Conservation (phyloP, 2,329 filamentous ascomycete species). For the Cephalotrichum gorgonifer region DNA sequence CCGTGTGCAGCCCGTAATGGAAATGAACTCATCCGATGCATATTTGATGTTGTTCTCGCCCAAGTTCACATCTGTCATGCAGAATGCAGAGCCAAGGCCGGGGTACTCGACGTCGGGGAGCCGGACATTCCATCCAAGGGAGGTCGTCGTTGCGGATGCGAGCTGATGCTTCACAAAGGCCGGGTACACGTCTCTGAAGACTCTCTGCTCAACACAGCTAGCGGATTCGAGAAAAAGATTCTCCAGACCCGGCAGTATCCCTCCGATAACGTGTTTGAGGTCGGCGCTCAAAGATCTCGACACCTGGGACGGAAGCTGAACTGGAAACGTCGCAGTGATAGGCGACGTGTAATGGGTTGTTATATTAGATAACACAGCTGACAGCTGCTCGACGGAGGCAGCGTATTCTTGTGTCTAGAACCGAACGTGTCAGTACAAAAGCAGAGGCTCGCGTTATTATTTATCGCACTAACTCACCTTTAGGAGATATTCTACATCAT, state of each 20-base stretch:
- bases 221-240: conserved; percentile 30
- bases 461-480: conserved; percentile 23
- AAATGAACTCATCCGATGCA: conserved; percentile 39
- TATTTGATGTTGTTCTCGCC: conserved; percentile 39
- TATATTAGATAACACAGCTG: conserved; percentile 25
- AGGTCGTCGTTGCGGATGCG: conserved; percentile 30
- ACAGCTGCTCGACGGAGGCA: conserved; percentile 30
- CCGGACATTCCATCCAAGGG: conserved; percentile 26
- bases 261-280: conserved; percentile 31
- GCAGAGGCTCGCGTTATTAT: background rate
- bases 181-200: conserved; percentile 36
- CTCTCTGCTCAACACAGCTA: conserved; percentile 30
- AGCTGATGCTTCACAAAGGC: conserved; percentile 43
- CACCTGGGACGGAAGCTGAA: conserved; percentile 28
- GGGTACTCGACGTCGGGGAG: conserved; percentile 28
- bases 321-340: conserved; percentile 28
- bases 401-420: conserved; percentile 31
- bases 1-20: conserved; percentile 37
- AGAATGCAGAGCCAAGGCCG: conserved; percentile 49
- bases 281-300: conserved; percentile 31
- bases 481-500: conserved; percentile 40
- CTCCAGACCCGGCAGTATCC: conserved; percentile 34
- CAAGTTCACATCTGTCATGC: conserved; percentile 39
- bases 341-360: conserved; percentile 32
- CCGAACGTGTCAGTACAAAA: background rate